Evolutionary conservation across 2,329 filamentous ascomycete species (phyloP), one percentile per base, ranked within the genome.

Genomic region (Aspergillus oerlinghausenensis): DNA sequence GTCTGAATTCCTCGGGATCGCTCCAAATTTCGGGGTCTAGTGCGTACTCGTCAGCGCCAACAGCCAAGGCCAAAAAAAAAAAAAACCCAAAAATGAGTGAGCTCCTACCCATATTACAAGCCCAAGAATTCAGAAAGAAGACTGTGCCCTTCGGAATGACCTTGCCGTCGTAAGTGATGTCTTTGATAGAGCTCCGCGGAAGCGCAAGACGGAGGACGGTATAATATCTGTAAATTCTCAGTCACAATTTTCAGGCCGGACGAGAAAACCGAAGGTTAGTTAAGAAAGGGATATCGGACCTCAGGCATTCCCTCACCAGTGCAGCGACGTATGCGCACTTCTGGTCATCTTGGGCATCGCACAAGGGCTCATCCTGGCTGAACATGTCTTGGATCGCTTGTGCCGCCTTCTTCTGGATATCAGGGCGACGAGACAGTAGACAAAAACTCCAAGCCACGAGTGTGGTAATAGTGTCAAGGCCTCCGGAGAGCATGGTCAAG

Each of bases 401-500:
- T 6, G 80, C 71, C 0, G 85, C 86, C 64, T 82, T 85, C 5
- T 82, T 75, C 62, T 88, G 86, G 5, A 88, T 79, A 55, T 88
- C 84, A 0, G 80, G 81, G 23, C 83, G 77, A 49, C 83, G 79
- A 0, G 84, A 79, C 3, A 88, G 72, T 28, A 86, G 75, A 0
- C 80, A 83, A 51, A 88, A 78, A 63, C 83, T 85, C 85, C 85
- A 88, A 4, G 84, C 82, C 1, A 88, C 80, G 4, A 86, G 75
- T 0, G 85, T 88, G 1, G 84, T 87, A 38, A 88, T 80, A 0
- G 86, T 88, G 60, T 88, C 86, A 3, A 88, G 74, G 0, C 86
- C 86, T 0, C 85, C 86, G 0, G 83, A 85, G 4, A 88, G 73
- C 86, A 89, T 88, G 0, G 85, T 88, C 59, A 88, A 70, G 59